A percentile compares a stretch with the other conserved stretches of the same genome.
Conservation (phyloP, 1,284 basidiomycete genomes). For the Ganoderma lingzhi region DNA sequence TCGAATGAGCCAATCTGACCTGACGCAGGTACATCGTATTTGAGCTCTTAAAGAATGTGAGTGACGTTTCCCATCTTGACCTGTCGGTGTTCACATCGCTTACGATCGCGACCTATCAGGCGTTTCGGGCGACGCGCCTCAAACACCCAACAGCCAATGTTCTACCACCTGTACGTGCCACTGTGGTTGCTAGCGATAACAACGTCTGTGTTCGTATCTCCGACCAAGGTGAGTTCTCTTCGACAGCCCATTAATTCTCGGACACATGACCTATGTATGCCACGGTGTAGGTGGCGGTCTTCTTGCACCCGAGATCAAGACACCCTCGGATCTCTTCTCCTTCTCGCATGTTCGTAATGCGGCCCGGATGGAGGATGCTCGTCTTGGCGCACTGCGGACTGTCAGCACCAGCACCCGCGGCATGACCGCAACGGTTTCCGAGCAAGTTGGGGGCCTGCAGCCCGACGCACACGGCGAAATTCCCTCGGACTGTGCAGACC, state of each 20-base stretch:
- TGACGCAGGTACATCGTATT: constrained; percentile 82
- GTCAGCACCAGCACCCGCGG: constrained; percentile 69
- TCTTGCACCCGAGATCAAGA: constrained; percentile 56
- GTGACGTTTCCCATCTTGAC: constrained; percentile 28
- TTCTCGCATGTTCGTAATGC: constrained; percentile 85
- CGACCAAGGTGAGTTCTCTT: constrained; percentile 70
- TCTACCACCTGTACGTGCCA: constrained; percentile 71
- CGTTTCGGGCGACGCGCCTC: constrained; percentile 70
- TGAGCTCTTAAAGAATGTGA: constrained; percentile 87
- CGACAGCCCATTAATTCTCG: constrained; percentile 11
- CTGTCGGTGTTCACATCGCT: not conserved
- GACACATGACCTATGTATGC: constrained; percentile 5
- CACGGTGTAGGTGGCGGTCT: constrained; percentile 71
- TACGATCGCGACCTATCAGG: constrained; percentile 46
- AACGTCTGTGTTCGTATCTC: constrained; percentile 84
- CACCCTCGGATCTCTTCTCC: constrained; percentile 79
- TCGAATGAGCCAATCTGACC: not conserved
- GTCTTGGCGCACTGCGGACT: constrained; percentile 73
- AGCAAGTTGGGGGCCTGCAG: constrained; percentile 68
- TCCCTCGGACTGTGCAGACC: constrained; percentile 56
- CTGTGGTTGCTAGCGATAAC: constrained; percentile 76
- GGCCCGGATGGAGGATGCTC: constrained; percentile 68
- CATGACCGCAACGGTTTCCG: constrained; percentile 77
- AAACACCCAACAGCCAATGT: constrained; percentile 52
- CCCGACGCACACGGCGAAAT: constrained; percentile 42